These are phyloP conservation scores for Backusella sp. DNA, from an alignment of 192 early-diverging fungal species.

Conservation along the genomic window DNA sequence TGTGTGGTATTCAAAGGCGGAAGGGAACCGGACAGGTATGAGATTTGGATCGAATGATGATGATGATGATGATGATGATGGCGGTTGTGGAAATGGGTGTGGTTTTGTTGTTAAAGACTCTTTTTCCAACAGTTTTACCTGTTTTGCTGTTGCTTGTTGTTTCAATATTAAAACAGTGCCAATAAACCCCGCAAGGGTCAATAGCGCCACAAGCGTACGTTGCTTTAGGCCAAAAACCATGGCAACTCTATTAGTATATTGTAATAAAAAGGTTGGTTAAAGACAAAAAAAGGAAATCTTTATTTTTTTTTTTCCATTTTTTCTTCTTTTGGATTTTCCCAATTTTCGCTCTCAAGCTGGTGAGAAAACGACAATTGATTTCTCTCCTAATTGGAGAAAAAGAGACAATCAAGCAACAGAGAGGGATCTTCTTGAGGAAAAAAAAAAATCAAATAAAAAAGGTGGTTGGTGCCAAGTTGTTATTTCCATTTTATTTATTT, in stretches of 20 bases:
- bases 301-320: neutral
- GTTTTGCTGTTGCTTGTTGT: neutral
- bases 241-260: neutral
- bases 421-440: neutral
- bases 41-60: neutral
- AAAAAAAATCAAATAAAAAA: neutral
- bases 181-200: neutral
- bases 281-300: neutral
- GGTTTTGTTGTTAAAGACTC: too few relatives aligned
- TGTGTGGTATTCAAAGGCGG: constrained; percentile 16
- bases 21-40: constrained; percentile 17
- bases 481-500: constrained; percentile 7
- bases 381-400: neutral
- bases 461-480: neutral
- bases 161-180: neutral
- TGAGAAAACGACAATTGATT: neutral
- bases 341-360: neutral
- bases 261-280: too few relatives aligned
- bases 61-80: neutral
- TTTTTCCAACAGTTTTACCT: neutral
- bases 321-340: neutral
- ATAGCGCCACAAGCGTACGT: neutral
- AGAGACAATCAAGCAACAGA: neutral
- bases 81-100: neutral
- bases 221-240: neutral